Percentiles rank a stretch among this genome's conserved stretches.
Conservation (phyloP, 2,329 filamentous ascomycete genomes). For the Phaeophleospora eucalypticola region DNA sequence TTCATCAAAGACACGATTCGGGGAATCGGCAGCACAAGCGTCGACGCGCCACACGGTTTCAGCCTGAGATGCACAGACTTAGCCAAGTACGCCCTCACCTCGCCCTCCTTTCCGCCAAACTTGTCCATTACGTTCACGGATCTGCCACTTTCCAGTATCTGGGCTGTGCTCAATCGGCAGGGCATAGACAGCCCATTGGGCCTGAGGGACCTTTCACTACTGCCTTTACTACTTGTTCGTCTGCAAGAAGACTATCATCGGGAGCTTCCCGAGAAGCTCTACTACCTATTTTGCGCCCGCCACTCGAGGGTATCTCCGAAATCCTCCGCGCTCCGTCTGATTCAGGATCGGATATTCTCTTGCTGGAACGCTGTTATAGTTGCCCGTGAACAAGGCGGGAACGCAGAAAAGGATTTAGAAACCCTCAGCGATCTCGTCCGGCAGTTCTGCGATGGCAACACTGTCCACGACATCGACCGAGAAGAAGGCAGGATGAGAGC, state of each 20-base stretch:
- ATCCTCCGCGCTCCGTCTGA: too few relatives aligned
- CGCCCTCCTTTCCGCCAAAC: constrained; percentile 1
- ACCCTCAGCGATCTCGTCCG: not conserved
- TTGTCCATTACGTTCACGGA: constrained; percentile 11
- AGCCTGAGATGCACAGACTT: constrained; percentile 8
- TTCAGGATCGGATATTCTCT: too few relatives aligned
- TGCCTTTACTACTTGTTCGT: constrained; percentile 5
- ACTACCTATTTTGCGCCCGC: constrained; percentile 2
- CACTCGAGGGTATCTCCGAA: too few relatives aligned
- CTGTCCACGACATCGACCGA: too few relatives aligned
- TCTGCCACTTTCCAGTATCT: constrained; percentile 7
- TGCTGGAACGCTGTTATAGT: too few relatives aligned
- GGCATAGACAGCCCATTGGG: not conserved
- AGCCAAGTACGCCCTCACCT: constrained; percentile 10
- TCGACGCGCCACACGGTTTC: constrained; percentile 5
- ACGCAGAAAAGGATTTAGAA: not conserved
- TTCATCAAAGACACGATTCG: constrained; percentile 17
- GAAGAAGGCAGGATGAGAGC: too few relatives aligned
- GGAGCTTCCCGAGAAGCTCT: constrained; percentile 15
- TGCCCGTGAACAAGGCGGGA: not conserved
- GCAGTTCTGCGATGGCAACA: not conserved
- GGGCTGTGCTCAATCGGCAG: not conserved
- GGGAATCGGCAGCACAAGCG: constrained; percentile 8
- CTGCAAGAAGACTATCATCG: constrained; percentile 12
- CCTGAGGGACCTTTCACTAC: not conserved